Evolutionary conservation across 177 flowering plant genomes (phyloP).

Genomic region (Viscum album): DNA sequence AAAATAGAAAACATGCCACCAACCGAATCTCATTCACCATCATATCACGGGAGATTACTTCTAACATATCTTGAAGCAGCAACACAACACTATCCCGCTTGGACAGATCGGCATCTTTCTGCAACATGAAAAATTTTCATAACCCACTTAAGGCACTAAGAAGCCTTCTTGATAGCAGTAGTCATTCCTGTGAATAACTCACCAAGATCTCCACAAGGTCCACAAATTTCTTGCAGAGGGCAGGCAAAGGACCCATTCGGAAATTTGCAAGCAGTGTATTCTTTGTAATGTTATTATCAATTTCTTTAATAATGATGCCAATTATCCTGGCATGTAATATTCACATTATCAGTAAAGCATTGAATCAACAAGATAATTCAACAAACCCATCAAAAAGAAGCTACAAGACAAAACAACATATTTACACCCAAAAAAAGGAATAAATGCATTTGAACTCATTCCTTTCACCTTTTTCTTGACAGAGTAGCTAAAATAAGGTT

Average conservation of each 20-base stretch:
- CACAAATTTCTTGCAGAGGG: slow-evolving; percentile 69
- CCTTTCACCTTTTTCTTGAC: no score
- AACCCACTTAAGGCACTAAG: slow-evolving; percentile 1
- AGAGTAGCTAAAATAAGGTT: no score
- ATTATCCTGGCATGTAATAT: slow-evolving; percentile 49
- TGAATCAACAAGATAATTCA: background rate
- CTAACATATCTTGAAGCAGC: slow-evolving; percentile 90
- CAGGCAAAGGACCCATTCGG: slow-evolving; percentile 61
- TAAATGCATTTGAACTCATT: no score
- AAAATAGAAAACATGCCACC: slow-evolving; percentile 15
- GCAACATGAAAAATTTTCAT: slow-evolving; percentile 19
- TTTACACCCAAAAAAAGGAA: no score
- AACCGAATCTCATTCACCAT: slow-evolving; percentile 84
- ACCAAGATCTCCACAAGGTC: slow-evolving; percentile 79
- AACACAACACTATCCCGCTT: slow-evolving; percentile 59
- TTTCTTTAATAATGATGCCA: slow-evolving; percentile 66
- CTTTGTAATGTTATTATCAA: slow-evolving; percentile 72
- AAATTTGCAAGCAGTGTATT: slow-evolving; percentile 69
- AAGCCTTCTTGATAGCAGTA: background rate
- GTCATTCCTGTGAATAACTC: slow-evolving; percentile 21
- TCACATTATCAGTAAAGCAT: background rate
- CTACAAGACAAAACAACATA: no score
- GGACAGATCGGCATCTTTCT: slow-evolving; percentile 70
- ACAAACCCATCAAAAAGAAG: no score
- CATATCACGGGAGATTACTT: slow-evolving; percentile 96